Evolutionary conservation across 2,329 filamentous ascomycete genomes (phyloP), one percentile per base, ranked within the genome.

Genomic region (Penicillium paneum): DNA sequence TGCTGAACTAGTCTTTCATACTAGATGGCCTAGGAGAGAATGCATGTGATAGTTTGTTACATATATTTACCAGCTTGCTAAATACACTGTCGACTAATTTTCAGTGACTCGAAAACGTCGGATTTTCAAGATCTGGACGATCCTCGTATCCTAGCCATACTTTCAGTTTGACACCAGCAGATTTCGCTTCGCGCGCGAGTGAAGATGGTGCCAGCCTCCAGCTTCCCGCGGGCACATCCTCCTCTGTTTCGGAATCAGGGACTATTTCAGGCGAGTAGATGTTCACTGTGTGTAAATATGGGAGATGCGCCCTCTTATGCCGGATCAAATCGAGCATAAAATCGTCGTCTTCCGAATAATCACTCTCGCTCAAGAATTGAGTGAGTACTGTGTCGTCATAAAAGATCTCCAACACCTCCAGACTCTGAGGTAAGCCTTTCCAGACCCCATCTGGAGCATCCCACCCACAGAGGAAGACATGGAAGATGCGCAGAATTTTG

Each of bases 331-430:
- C 32, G 32, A 35, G 31, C 36, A 57, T 5, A 31, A 46, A 49
- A 51, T 6, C 11, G 28, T 52, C 47, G n/a, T 29, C 24, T 5
- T 13, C 31, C 5, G 11, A 31, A 21, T 31, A n/a, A n/a, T 38
- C 12, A 12, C 3, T 3, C 15, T 49, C 51, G 8, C 19, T 11
- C 21, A 51, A 13, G 43, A 52, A 43, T 17, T 1, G 0, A 19
- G 35, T 31, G 28, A 52, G 26, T 2, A 41, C 36, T 10, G 2
- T 41, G 17, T 57, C 48, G 35, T 59, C 51, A 21, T 59, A 53
- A 11, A 41, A 57, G 11, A 59, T 31, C 50, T 59, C 55, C 17
- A 59, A 36, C 7, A 40, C 45, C 29, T 55, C 55, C 32, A 59
- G 44, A 32, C 26, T 50, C 10, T 3, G 51, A 44, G 57, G 55